Base-by-base conservation (phyloP, 2,329 filamentous ascomycete species). In the Ophiosphaerella korrae region DNA sequence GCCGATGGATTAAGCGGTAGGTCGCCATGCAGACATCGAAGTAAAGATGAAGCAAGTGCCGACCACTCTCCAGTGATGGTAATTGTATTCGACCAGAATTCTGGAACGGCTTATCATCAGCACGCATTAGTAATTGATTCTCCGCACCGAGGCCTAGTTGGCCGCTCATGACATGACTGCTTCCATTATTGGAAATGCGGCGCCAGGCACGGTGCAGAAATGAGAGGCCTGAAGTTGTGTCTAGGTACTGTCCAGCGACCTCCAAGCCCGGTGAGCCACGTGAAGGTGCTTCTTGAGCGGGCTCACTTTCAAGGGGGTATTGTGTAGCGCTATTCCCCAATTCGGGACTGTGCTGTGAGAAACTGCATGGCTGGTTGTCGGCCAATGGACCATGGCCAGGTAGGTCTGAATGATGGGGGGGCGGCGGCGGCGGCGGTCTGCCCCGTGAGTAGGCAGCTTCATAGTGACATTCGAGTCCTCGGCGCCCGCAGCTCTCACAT, bases 201-300 rank as follows among this genome's bases (percentile, higher is more conserved):
- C 88, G 69, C 86, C 88, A 77, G 80, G 87, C 76, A 78, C 87
- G 85, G 70, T 88, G 58, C 76, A 90, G 71, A 74, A 87, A 78
- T 59, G 82, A 74, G 62, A 80, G 66, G 37, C 78, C 64, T 64
- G 82, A 77, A 3, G 82, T 79, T 12, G 79, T 78, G 8, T 82
- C 82, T n/a, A 82, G 74, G 53, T 82, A 81, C 44, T 84, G 80
- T 1, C 80, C 81, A 55, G 81, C 77, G 9, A 82, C 77, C 52
- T 82, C 80, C 1, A 80, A 74, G 42, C 77, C 80, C 1, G 77
- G 80, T 1, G 79, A 83, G 7, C 42, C 60, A 2, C 62, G 58
- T 12, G 66, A 67, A 2, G 60, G 58, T 7, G 53, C 45, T 2
- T 64, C 60, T 13, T 42, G 35, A 2, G 47, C 37, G 13, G 42